These are phyloP conservation scores for Nymphaea thermarum DNA, from an alignment of 164 flowering plant species.

Conservation along the genomic window DNA sequence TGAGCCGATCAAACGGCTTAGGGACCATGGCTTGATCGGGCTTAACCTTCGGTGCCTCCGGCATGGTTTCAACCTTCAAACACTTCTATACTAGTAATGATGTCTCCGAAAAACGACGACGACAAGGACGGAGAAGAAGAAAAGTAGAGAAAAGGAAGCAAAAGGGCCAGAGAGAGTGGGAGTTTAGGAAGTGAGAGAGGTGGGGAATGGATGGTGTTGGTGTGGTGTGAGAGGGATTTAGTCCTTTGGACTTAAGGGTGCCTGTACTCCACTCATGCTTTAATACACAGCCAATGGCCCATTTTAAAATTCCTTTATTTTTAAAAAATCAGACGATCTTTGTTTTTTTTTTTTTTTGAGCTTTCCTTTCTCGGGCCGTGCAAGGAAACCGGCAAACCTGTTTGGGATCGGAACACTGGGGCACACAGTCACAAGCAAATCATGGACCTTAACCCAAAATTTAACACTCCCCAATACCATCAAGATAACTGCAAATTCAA, in stretches of 20 bases:
- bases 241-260: neutral
- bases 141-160: neutral
- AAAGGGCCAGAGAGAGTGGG: too few relatives aligned
- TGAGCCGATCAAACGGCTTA: too few relatives aligned
- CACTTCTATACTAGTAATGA: too few relatives aligned
- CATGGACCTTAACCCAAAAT: too few relatives aligned
- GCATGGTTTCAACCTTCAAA: slow-evolving; percentile 31
- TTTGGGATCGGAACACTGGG: too few relatives aligned
- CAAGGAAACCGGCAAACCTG: too few relatives aligned
- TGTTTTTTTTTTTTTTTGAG: too few relatives aligned
- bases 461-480: too few relatives aligned
- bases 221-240: neutral
- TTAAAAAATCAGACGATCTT: neutral
- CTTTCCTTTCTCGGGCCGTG: neutral
- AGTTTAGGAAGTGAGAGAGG: neutral
- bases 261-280: neutral
- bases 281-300: too few relatives aligned
- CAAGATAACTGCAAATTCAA: too few relatives aligned
- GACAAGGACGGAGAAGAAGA: slow-evolving; percentile 3
- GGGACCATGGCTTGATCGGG: neutral
- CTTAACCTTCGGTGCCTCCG: slow-evolving; percentile 51
- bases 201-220: neutral
- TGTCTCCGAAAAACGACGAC: neutral
- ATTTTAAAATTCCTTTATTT: neutral
- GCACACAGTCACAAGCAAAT: too few relatives aligned